Base-by-base conservation (phyloP, 805 yeast species). In the Lachancea sp. region DNA sequence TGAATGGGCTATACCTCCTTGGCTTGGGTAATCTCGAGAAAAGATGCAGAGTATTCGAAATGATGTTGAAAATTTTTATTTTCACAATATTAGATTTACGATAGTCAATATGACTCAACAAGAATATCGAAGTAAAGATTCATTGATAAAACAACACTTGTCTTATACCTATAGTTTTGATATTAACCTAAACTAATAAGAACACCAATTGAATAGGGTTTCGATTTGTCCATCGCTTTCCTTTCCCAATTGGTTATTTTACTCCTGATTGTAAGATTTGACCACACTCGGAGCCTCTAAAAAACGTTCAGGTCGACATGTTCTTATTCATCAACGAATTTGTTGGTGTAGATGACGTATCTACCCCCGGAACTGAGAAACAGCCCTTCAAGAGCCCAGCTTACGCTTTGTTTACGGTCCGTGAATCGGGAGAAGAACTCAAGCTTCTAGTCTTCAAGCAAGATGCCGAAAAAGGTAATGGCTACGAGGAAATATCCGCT, bases 371-470 rank as follows among this genome's bases (percentile, higher is more conserved):
- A 36, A 48, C 86, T 18, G 72, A 79, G 60, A 72, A 69, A 18
- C 54, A 69, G 17, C 97, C 98, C 34, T 88, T 68, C 68, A 77
- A 83, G 58, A 75, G 87, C 8, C 70, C 97, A 12, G 95, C 97
- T 0, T 90, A 63, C 60, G 99, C 97, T 3, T 56, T 83, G 29
- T 81, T 60, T 54, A 49, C 56, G 16, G 49, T 55, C 12, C 48
- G 60, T 36, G 74, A 80, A 23, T 45, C 49, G 29, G 57, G 51
- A 24, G 71, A 80, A 45, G 65, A 62, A 49, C 61, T 63, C 23
- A 77, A 76, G 54, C 58, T 83, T 28, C 67, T 74, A 32, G 75
- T 82, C 29, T 78, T 70, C 65, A 81, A 80, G 54, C 74, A 74
- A 51, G 70, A 67, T 48, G 43, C 48, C 12, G 64, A 60, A 44